Conservation (phyloP, 768 basidiomycete species). For the Pleurotus ostreatus region DNA sequence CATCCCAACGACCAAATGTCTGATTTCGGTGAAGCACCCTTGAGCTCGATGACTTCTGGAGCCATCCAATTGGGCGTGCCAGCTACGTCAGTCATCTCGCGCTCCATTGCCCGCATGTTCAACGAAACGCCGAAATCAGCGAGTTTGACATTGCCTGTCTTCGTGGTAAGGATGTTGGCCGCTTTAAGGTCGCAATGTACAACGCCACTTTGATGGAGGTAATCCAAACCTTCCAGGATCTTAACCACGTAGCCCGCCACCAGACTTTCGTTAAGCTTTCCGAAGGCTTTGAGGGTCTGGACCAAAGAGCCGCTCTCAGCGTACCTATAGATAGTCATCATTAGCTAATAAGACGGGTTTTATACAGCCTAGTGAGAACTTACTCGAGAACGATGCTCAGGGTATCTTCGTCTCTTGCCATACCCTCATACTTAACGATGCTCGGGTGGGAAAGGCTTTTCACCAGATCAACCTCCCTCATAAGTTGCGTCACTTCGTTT, state of each 20-base stretch:
- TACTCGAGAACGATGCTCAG: slow-evolving; percentile 94
- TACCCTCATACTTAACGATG: slow-evolving; percentile 97
- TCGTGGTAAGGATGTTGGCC: slow-evolving; percentile 97
- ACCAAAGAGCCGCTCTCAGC: slow-evolving; percentile 96
- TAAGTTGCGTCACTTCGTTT: slow-evolving; percentile 84
- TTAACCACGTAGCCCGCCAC: slow-evolving; percentile 93
- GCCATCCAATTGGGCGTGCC: slow-evolving; percentile 99
- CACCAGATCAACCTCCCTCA: slow-evolving; percentile 92
- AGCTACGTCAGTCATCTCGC: slow-evolving; percentile 79
- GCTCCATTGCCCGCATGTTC: slow-evolving; percentile 87
- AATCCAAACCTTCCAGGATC: slow-evolving; percentile 93
- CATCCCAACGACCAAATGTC: slow-evolving; percentile 97
- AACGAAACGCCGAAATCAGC: slow-evolving; percentile 98
- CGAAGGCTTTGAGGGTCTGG: slow-evolving; percentile 90
- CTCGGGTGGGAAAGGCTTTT: slow-evolving; percentile 90
- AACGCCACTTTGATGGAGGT: slow-evolving; percentile 85
- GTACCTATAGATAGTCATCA: slow-evolving; percentile 49
- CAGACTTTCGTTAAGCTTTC: slow-evolving; percentile 87
- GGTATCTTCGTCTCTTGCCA: slow-evolving; percentile 84
- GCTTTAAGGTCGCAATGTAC: slow-evolving; percentile 99
- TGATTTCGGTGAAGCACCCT: slow-evolving; percentile 88
- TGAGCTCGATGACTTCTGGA: slow-evolving; percentile 93
- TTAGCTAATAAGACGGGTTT: slow-evolving; percentile 13
- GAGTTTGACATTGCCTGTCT: slow-evolving; percentile 95
- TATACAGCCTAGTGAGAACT: slow-evolving; percentile 28